Base-by-base conservation (phyloP, 2,329 filamentous ascomycete genomes). In the Paraconiothyrium sp. region DNA sequence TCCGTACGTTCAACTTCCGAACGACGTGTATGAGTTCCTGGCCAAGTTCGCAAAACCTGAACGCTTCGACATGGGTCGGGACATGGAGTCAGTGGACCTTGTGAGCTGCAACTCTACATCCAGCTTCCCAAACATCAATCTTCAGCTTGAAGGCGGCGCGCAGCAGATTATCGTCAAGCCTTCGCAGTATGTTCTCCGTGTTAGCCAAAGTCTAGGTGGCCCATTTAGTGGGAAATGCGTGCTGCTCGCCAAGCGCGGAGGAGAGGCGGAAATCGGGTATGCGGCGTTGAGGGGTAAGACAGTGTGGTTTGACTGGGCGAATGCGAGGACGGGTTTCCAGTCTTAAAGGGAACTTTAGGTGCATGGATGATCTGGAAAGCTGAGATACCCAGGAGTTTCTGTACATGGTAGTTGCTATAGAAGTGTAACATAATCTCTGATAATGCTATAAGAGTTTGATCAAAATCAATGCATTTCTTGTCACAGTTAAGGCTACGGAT, bases 241-340 rank as follows among this genome's bases (percentile, higher is more conserved):
- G 16, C 47, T 62, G 11, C n/a, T 62, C 10, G 37, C 27, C 3
- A 48, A 57, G 13, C 43, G 46, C 24, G 49, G 57, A 16, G 49
- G 49, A 54, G 59, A 62, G 11, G 13, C 57, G 16, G 54, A 58
- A 3, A 48, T 62, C 11, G 60, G 60, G 27, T 62, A 41, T 34
- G 57, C 57, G 16, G 60, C 60, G 2, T 30, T 59, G 34, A 56
- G 57, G n/a, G 60, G 60, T 10, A 59, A 39, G 43, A 54, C 52
- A 4, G 57, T 59, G 24, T 59, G 57, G 60, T 50, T 62, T 16
- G 60, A 62, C 48, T 62, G 60, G 60, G 57, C 50, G 22, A 59
- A 62, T 34, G 39, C 39, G 30, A 56, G 60, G 48, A 59, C 57
- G 6, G 60, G 60, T 2, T 59, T 62, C 32, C 43, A 34, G 24